These are phyloP conservation scores for Solanum bulbocastanum DNA, from an alignment of 257 asterid species.

Conservation along the genomic window DNA sequence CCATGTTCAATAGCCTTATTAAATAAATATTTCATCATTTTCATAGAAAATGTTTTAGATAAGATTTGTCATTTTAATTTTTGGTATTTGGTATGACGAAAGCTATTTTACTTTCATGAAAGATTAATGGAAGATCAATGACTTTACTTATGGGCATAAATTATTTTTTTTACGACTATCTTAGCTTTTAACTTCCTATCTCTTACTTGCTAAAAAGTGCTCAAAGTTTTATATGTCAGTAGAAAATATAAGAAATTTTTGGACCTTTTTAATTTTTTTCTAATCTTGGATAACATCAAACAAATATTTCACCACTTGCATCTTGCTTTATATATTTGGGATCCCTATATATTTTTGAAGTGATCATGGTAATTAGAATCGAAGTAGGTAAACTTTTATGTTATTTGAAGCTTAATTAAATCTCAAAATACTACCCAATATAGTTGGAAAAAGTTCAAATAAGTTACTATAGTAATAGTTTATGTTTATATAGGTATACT, in stretches of 20 bases:
- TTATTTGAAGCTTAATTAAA: neutral
- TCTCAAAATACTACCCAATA: neutral
- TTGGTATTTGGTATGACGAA: no score
- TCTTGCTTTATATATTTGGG: no score
- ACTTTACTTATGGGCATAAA: neutral
- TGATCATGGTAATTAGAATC: neutral
- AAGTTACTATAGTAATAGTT: neutral
- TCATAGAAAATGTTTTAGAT: neutral
- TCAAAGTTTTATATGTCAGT: no score
- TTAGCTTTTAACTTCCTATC: no score
- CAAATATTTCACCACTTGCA: no score
- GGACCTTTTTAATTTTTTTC: no score
- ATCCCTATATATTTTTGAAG: no score
- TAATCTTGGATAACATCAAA: no score
- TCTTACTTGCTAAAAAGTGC: neutral
- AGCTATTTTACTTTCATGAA: no score
- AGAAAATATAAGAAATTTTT: no score
- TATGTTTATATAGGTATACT: neutral
- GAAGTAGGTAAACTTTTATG: neutral
- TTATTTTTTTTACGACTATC: no score
- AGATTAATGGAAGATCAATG: neutral
- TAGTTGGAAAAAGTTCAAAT: neutral
- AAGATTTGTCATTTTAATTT: neutral
- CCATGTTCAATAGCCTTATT: neutral
- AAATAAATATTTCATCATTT: neutral